A percentile compares a stretch with the other conserved stretches of the same genome.
Conservation (phyloP, 2,329 filamentous ascomycete genomes). For the Ophiostoma australiae region DNA sequence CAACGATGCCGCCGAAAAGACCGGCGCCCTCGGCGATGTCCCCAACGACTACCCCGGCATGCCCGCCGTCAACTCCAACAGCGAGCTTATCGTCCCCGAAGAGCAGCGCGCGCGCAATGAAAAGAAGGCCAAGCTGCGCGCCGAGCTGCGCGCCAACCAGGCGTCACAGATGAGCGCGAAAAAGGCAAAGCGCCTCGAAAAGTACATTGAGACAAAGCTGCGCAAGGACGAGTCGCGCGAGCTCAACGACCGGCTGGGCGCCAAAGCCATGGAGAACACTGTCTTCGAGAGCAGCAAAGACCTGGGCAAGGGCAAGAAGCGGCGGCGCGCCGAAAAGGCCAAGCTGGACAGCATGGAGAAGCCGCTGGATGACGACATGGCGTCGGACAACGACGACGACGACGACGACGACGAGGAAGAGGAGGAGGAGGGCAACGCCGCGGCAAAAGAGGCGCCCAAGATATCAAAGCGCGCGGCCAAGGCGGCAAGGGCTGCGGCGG, state of each 20-base stretch:
- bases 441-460: background rate
- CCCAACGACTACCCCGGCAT: slow-evolving; percentile 3
- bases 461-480: background rate
- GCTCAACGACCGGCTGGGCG: slow-evolving; percentile 75
- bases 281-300: slow-evolving; percentile 72
- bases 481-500: background rate
- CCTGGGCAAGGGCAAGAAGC: slow-evolving; percentile 67
- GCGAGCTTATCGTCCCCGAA: slow-evolving; percentile 46
- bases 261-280: slow-evolving; percentile 74
- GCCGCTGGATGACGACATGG: slow-evolving; percentile 33
- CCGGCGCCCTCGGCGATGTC: background rate
- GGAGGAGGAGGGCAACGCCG: slow-evolving; percentile 33
- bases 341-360: slow-evolving; percentile 48
- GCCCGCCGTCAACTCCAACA: slow-evolving; percentile 48
- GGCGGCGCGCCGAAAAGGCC: slow-evolving; percentile 62
- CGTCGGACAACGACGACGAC: slow-evolving; percentile 29
- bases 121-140: slow-evolving; percentile 52
- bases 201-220: slow-evolving; percentile 80
- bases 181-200: slow-evolving; percentile 62
- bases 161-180: slow-evolving; percentile 55
- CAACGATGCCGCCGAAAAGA: slow-evolving; percentile 34
- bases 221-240: slow-evolving; percentile 88
- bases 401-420: slow-evolving; percentile 33
- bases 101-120: slow-evolving; percentile 47
- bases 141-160: slow-evolving; percentile 42